A percentile compares a stretch with the other conserved stretches of the same genome.
These are phyloP conservation scores for Tylopilus subfusipes DNA, from an alignment of 768 basidiomycete species.

Conservation along the genomic window DNA sequence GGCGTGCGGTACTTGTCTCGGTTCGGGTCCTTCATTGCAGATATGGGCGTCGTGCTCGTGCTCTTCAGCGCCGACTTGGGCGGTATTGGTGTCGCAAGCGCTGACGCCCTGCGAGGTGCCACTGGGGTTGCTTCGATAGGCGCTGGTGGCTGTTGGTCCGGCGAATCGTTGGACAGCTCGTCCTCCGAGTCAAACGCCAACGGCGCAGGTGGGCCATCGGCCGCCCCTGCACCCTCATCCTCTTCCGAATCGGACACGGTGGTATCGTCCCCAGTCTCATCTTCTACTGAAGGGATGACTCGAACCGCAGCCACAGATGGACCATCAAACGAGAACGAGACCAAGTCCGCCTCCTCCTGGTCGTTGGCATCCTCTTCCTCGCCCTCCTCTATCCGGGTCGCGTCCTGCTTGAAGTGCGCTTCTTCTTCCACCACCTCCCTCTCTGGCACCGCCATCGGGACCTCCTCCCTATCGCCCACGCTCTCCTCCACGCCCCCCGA, in stretches of 20 bases:
- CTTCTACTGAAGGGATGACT: constrained; percentile 41
- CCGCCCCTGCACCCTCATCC: constrained; percentile 15
- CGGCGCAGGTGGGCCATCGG: constrained; percentile 8
- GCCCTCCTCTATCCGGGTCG: constrained; percentile 45
- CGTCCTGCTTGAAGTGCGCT: constrained; percentile 15
- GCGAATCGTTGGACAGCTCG: constrained; percentile 25
- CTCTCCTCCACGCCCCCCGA: constrained; percentile 25
- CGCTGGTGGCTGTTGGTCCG: background rate
- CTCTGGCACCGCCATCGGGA: constrained; percentile 8
- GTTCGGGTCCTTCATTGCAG: constrained; percentile 54
- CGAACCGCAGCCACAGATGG: constrained; percentile 51
- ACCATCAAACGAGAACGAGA: constrained; percentile 70
- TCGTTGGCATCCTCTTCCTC: constrained; percentile 48
- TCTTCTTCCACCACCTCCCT: constrained; percentile 15
- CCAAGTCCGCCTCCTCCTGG: constrained; percentile 64
- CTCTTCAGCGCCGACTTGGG: constrained; percentile 43
- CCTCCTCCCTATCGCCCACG: background rate
- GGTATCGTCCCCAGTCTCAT: constrained; percentile 37
- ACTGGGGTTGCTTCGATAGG: constrained; percentile 22
- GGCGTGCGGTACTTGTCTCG: too few species aligned
- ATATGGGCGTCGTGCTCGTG: constrained; percentile 49
- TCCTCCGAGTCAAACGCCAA: constrained; percentile 36
- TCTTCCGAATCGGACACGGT: constrained; percentile 38
- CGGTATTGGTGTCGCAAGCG: constrained; percentile 28
- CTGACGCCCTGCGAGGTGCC: constrained; percentile 9